These are phyloP conservation scores for Colletotrichum orchidophilum DNA, from an alignment of 2,329 filamentous ascomycete genomes.

Conservation along the genomic window DNA sequence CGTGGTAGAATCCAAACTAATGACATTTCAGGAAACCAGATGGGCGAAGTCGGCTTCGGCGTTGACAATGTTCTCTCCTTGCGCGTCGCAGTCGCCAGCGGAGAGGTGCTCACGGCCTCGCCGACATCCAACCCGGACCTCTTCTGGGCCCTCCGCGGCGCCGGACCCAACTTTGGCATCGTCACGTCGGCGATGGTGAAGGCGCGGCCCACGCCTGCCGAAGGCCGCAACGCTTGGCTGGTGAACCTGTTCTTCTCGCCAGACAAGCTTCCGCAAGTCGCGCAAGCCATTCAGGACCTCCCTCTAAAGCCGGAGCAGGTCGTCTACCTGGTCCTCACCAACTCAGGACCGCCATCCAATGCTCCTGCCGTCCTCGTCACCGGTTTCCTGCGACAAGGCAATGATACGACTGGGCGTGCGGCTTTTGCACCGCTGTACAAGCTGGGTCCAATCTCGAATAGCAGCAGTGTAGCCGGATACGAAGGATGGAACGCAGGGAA, in stretches of 20 bases:
- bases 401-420: conserved; percentile 39
- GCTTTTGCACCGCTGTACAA: conserved; percentile 48
- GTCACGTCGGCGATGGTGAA: conserved; percentile 56
- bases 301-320: conserved; percentile 45
- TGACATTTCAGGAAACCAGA: conserved; percentile 12
- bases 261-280: conserved; percentile 42
- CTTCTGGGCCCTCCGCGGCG: conserved; percentile 59
- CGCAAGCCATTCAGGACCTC: conserved; percentile 47
- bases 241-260: conserved; percentile 37
- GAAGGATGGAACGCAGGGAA: conserved; percentile 49
- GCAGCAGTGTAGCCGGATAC: conserved; percentile 44
- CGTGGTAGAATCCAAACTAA: background rate
- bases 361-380: conserved; percentile 40
- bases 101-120: conserved; percentile 38
- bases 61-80: conserved; percentile 46
- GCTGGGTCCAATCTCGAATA: conserved; percentile 41
- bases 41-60: conserved; percentile 33
- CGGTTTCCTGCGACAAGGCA: conserved; percentile 44
- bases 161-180: conserved; percentile 61
- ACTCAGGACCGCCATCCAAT: conserved; percentile 25
- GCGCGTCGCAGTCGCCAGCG: conserved; percentile 41
- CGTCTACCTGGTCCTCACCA: conserved; percentile 46
- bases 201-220: conserved; percentile 44
- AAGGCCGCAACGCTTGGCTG: conserved; percentile 38
- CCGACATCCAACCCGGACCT: conserved; percentile 47